Evolutionary conservation across 2,329 filamentous ascomycete genomes (phyloP), one percentile per base, ranked within the genome.

Genomic region (Talaromyces sp.): DNA sequence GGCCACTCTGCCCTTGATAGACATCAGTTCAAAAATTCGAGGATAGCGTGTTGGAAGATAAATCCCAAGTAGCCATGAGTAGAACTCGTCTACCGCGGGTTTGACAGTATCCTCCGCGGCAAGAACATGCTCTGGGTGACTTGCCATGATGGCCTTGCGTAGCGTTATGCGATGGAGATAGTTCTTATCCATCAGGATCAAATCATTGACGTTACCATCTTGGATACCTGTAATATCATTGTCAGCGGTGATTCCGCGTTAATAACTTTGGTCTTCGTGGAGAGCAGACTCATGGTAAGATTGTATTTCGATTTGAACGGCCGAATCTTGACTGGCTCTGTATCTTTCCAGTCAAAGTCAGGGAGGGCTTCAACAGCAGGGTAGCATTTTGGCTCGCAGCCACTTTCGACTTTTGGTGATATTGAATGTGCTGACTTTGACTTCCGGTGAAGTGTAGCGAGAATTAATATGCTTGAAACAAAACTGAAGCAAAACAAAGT

Each of bases 41-140:
- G 84, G 83, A 53, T 80, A 86, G 24, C 84, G 78, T 0, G 62
- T 65, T 0, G 84, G 84, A 0, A 87, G 77, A 59, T 86, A 86
- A 0, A 69, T 77, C 5, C 67, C 70, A 7, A 79, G 68, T 10
- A 86, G 71, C 68, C 79, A 87, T 8, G 67, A 68, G 29, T 62
- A 60, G 13, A 58, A 51, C 27, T 58, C 55, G n/a, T 52, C 30
- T 9, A 55, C 49, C 5, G 55, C 52, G 7, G 49, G 16, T 13
- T 50, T 50, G 8, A 48, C 43, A 6, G 24, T 27, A 8, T 40
- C 33, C 6, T 48, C 43, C 13, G 32, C 37, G 14, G 54, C 50
- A 9, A 53, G 14, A 9, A 49, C 47, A n/a, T 36, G 49, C 4
- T 53, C 43, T 2, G 47, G 16, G 20, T 53, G 14, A 8, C 53